Percentiles rank a stretch among this genome's conserved stretches.
Conservation (phyloP, 2,329 filamentous ascomycete genomes). For the Phialophora chinensis region DNA sequence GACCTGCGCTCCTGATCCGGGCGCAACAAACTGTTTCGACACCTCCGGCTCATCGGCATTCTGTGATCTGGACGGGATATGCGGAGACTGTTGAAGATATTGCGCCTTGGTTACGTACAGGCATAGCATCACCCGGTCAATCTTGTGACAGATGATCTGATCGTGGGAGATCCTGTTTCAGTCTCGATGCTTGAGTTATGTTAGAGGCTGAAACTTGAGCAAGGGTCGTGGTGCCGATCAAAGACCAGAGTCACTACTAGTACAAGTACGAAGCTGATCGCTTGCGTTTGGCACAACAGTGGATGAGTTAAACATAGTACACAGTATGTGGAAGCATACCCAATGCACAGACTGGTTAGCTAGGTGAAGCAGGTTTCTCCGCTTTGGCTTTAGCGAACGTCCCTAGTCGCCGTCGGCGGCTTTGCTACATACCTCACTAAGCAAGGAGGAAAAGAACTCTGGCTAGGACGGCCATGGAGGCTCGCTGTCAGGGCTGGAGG, state of each 20-base stretch:
- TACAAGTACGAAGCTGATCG: not conserved
- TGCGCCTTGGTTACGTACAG: not conserved
- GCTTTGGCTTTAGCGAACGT: not conserved
- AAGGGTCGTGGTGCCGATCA: not conserved
- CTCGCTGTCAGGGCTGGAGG: not conserved
- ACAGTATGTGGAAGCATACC: too few relatives aligned
- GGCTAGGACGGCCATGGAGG: not conserved
- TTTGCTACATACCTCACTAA: not conserved
- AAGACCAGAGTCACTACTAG: not conserved
- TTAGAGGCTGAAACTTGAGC: conserved; percentile 3
- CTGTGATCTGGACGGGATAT: not conserved
- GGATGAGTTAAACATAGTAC: not conserved
- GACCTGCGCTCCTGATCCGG: not conserved
- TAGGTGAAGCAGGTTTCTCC: not conserved
- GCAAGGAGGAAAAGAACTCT: not conserved
- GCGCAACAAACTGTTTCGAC: not conserved
- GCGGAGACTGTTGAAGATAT: not conserved
- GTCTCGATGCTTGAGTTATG: not conserved
- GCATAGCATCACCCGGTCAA: not conserved
- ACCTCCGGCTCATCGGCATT: not conserved
- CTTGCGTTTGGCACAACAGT: not conserved
- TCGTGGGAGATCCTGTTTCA: not conserved
- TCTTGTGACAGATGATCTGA: conserved; percentile 2
- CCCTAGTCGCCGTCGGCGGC: not conserved
- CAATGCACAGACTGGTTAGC: not conserved